phyloP scores from a whole-genome alignment of 495 filamentous ascomycete genomes.

The Penicillium pancosmium region DNA sequence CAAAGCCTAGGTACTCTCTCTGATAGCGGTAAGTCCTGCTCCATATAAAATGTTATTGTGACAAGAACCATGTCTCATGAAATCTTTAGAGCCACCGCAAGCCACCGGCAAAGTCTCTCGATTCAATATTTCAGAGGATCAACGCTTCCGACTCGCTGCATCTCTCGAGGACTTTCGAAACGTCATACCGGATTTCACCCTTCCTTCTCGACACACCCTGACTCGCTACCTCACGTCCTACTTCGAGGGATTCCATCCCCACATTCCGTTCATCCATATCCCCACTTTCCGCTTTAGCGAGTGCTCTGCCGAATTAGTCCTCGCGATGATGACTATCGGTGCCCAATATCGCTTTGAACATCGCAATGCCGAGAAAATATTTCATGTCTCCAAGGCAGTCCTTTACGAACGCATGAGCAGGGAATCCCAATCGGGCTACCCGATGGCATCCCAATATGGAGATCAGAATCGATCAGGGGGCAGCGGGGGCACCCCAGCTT shows the following conservation, averaged over 20 bases:
- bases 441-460: conserved; percentile 11
- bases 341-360: conserved; percentile 44
- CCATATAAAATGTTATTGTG: not conserved
- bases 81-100: conserved; percentile 35
- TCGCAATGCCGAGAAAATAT: conserved; percentile 38
- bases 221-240: conserved; percentile 43
- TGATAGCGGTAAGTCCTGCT: conserved; percentile 34
- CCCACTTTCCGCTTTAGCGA: conserved; percentile 41
- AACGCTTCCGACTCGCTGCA: conserved; percentile 37
- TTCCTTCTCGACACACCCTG: conserved; percentile 43
- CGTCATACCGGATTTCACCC: conserved; percentile 40
- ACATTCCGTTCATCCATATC: conserved; percentile 41
- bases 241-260: conserved; percentile 42
- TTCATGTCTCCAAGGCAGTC: conserved; percentile 39
- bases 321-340: conserved; percentile 40
- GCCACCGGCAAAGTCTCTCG: conserved; percentile 22
- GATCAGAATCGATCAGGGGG: conserved; percentile 8
- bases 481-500: conserved; percentile 15
- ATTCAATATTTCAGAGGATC: conserved; percentile 41
- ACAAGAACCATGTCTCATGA: not conserved
- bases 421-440: conserved; percentile 19
- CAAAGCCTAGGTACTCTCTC: conserved; percentile 40
- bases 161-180: conserved; percentile 42
- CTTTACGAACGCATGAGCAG: conserved; percentile 34
- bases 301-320: conserved; percentile 33